Evolutionary conservation across 129 eudicot species (phyloP), one percentile per base, ranked within the genome.

Genomic region (Arctium minus): DNA sequence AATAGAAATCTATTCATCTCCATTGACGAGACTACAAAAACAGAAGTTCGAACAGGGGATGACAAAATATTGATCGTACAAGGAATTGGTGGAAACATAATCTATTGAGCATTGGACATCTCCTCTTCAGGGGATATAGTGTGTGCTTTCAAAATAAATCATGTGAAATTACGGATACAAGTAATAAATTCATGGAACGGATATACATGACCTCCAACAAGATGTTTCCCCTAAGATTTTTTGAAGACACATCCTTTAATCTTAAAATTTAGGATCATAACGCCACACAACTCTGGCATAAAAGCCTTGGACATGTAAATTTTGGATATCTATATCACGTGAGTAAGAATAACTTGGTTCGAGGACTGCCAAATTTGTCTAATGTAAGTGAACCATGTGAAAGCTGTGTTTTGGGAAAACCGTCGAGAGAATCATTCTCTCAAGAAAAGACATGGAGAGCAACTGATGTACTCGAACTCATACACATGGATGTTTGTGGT

Each of bases 231-330:
- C n/a, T 15, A 18, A 0, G 33, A 56, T 2, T 77, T 27, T 38
- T 32, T 9, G 33, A 36, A 6, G 48, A 48, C 1, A 30, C 7
- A 3, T 1, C 15, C 27, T 15, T 62, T 70, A 7, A 50, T 76
- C 69, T 68, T 10, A 11, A 37, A 32, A 48, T 12, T 32, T 29
- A 17, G 3, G 32, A 35, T 11, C 30, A 69, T 32, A 40, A 44
- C 5, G 36, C 33, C 30, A 62, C 72, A 12, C 33, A 30, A 4
- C 39, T 83, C 18, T 76, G 82, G 78, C 82, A 83, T 12, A 56
- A 77, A 4, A 60, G 73, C 1, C 73, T n/a, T 73, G 39, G 78
- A 30, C 79, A 81, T 4, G 8, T 79, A 5, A 67, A 79, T 8
- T 68, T 13, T 39, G 74, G 60, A 38, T 65, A 31, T 13, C 44